These are phyloP conservation scores for Acarospora socialis DNA, from an alignment of 2,329 filamentous ascomycete species.

Conservation along the genomic window DNA sequence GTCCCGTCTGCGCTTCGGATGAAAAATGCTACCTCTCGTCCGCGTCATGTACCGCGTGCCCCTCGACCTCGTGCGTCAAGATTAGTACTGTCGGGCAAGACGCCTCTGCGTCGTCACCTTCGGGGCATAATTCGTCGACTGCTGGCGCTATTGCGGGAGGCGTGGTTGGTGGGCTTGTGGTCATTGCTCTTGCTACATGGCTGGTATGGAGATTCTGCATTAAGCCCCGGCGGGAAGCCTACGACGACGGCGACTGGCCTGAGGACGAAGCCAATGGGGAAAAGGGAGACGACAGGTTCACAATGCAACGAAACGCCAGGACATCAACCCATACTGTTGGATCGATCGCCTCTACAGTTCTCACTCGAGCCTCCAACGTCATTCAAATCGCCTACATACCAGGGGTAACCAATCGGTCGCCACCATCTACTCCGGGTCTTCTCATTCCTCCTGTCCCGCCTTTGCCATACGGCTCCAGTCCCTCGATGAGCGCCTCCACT, in stretches of 20 bases:
- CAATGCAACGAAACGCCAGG: slow-evolving; percentile 44
- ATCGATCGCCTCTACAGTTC: slow-evolving; percentile 87
- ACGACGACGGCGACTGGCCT: slow-evolving; percentile 44
- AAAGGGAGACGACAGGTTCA: slow-evolving; percentile 42
- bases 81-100: slow-evolving; percentile 24
- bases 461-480: slow-evolving; percentile 48
- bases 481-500: slow-evolving; percentile 41
- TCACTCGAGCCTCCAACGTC: slow-evolving; percentile 93
- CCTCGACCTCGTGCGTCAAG: slow-evolving; percentile 41
- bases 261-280: slow-evolving; percentile 35
- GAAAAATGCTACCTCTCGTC: slow-evolving; percentile 46
- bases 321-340: slow-evolving; percentile 73
- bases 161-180: slow-evolving; percentile 69
- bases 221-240: slow-evolving; percentile 55
- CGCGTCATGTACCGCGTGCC: slow-evolving; percentile 46
- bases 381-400: slow-evolving; percentile 99
- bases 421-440: slow-evolving; percentile 64
- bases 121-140: slow-evolving; percentile 13
- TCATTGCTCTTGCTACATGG: slow-evolving; percentile 61
- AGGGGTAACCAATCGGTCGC: slow-evolving; percentile 83
- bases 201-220: slow-evolving; percentile 80
- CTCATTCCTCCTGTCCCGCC: slow-evolving; percentile 88
- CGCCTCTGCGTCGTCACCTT: not conserved
- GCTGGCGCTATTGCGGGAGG: slow-evolving; percentile 82
- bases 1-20: slow-evolving; percentile 42